Conservation (phyloP, 2,329 filamentous ascomycete genomes). For the Aurifilum marmelostoma region DNA sequence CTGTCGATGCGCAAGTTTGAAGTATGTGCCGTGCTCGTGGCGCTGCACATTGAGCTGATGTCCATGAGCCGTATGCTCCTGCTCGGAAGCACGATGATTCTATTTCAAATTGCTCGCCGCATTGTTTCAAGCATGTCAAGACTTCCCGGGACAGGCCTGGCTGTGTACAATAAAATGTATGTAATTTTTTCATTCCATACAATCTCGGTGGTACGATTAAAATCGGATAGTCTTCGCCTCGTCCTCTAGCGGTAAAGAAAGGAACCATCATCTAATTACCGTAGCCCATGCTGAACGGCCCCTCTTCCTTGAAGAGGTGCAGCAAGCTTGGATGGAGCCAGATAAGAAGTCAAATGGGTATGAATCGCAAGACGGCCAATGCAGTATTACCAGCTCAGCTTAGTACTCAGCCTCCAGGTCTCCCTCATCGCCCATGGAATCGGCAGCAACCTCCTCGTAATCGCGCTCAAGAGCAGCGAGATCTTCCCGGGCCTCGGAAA, state of each 20-base stretch:
- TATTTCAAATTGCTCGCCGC: not conserved
- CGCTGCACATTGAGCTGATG: not conserved
- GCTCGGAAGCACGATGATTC: not conserved
- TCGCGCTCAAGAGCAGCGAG: conserved; percentile 96
- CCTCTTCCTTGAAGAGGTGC: not conserved
- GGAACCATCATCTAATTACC: conserved; percentile 25
- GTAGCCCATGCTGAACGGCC: conserved; percentile 18
- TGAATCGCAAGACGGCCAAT: conserved; percentile 22
- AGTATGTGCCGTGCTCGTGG: not conserved
- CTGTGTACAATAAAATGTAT: conserved; percentile 14
- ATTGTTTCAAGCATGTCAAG: not conserved
- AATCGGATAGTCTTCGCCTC: conserved; percentile 28
- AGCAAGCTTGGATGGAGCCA: conserved; percentile 19
- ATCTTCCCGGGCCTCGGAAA: conserved; percentile 98
- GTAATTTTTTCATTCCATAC: conserved; percentile 26
- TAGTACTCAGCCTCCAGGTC: conserved; percentile 92
- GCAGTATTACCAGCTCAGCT: conserved; percentile 31
- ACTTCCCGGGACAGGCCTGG: not conserved
- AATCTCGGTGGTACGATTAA: conserved; percentile 30
- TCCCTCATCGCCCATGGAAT: conserved; percentile 87
- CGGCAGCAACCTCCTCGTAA: conserved; percentile 97
- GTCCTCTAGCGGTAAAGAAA: conserved; percentile 28
- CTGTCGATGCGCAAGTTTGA: not conserved
- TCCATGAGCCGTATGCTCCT: not conserved
- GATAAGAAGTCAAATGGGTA: conserved; percentile 28